Base-by-base conservation (phyloP, 352 stramenopile genomes). In the Thraustochytrium striatum region DNA sequence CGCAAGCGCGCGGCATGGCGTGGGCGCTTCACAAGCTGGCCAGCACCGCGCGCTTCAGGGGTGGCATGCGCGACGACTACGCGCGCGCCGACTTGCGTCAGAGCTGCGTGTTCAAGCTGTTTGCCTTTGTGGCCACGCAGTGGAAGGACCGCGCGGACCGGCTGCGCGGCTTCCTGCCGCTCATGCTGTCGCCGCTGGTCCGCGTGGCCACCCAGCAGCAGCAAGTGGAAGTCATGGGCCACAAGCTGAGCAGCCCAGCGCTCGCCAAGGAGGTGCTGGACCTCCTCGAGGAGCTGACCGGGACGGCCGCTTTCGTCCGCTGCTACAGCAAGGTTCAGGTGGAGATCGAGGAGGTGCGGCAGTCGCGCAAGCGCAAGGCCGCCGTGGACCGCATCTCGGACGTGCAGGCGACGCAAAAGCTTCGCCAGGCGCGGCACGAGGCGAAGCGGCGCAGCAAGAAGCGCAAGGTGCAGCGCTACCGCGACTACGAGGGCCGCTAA, bases 251-350 rank as follows among this genome's bases (percentile, higher is more conserved):
- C 61, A 88, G 83, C 35, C 83, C 86, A 28, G 47, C 91, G 72
- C 79, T 94, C 43, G 90, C 90, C 0, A 88, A 92, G 41, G 90
- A 95, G 73, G 89, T 95, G 50, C 83, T 94, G n/a, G 87, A 93
- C 75, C 85, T 93, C 39, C 85, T 95, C 25, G 90, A 94, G 83
- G 57, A 82, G 2, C 93, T 92, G 75, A 84, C 93, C 33, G 90
- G 90, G 53, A 81, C 85, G 3, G 84, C 82, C n/a, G 57, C 84
- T 19, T 95, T 94, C 79, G 79, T 93, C 39, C 85, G 91, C 36
- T 83, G 88, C 11, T 94, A 93, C 82, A 91, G 89, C 57, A 90
- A 92, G 36, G 89, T 95, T 47, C 90, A 94, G 73, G 85, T 85
- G 70, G 91, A 93, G 81, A 86, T 93, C 53, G 87, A 86, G 1